These are phyloP conservation scores for Trypanosoma theileri DNA, from an alignment of 208 protist genomes.

Conservation along the genomic window DNA sequence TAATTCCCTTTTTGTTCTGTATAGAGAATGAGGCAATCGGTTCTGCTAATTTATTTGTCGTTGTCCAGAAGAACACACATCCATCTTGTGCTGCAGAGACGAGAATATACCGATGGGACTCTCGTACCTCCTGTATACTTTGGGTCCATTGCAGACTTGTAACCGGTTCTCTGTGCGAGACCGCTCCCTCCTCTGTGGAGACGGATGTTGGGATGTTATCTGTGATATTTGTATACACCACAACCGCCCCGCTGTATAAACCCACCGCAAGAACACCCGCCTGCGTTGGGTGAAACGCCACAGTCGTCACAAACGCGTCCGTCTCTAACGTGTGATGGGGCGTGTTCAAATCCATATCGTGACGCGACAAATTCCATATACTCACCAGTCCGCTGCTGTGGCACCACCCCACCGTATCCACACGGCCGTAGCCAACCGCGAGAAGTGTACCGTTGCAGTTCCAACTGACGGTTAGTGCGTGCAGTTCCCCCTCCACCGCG, in stretches of 20 bases:
- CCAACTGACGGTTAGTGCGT: conserved; percentile 79
- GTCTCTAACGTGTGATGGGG: conserved; percentile 82
- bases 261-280: conserved; percentile 80
- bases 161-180: conserved; percentile 77
- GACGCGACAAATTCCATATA: conserved; percentile 78
- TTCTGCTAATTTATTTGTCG: conserved; percentile 57
- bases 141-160: conserved; percentile 76
- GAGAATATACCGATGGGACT: conserved; percentile 66
- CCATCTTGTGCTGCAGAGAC: conserved; percentile 78
- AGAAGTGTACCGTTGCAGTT: conserved; percentile 83
- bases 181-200: conserved; percentile 29
- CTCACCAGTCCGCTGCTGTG: conserved; percentile 76
- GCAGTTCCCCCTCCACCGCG: conserved; percentile 59
- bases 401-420: conserved; percentile 89
- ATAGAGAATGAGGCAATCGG: conserved; percentile 65
- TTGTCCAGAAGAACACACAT: conserved; percentile 72
- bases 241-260: conserved; percentile 88
- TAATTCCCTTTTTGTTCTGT: conserved; percentile 43
- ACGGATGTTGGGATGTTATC: conserved; percentile 44
- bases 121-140: conserved; percentile 55
- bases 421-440: conserved; percentile 82
- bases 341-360: conserved; percentile 50
- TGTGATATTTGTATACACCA: conserved; percentile 65
- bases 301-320: conserved; percentile 70
- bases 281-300: conserved; percentile 87